Base-by-base conservation (phyloP, 371 early-diverging fungal genomes). In the Actinomucor elegans region DNA sequence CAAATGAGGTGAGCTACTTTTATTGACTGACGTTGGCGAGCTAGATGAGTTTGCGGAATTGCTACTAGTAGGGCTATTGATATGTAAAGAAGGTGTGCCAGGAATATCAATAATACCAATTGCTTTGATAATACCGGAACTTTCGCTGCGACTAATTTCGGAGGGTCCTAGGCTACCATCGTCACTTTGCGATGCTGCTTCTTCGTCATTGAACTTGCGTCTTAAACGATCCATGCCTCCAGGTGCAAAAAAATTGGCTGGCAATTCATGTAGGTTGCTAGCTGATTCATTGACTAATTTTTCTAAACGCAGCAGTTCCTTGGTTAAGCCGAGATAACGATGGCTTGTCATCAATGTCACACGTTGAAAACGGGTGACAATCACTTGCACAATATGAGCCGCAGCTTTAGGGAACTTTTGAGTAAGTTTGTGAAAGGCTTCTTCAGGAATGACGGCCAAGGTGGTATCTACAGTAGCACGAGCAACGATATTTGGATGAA, bases 351-450 rank as follows among this genome's bases (percentile, higher is more conserved):
- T 80, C 60, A 96, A 85, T 0, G 98, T 97, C 31, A 97, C 97
- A 3, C 99, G 83, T 66, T 96, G 95, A 66, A 97, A 93, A 18
- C 97, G 84, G 2, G 97, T 93, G 48, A 98, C 66, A 48, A 98
- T 95, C 32, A 97, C 96, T 60, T 94, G 96, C 2, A 92, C 89
- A 42, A 98, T 95, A 57, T 97, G 96, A 17, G 96, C 94, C 1
- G 92, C 94, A 0, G 98, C 91, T 57, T 87, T 88, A 8, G 98
- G 97, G 67, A 92, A 95, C 59, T 93, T 93, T 61, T 87, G 86
- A 1, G 90, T 86, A 29, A 98, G 69, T 29, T 89, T 81, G 48
- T 86, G 87, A 59, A 98, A 98, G 0, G 97, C 96, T 54, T 90
- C 89, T 34, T 88, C 94, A 3, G 99, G 99, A 43, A 98, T 93